Evolutionary conservation across 805 yeast species (phyloP), one percentile per base, ranked within the genome.

Genomic region (Barnettozyma wickerhamii): DNA sequence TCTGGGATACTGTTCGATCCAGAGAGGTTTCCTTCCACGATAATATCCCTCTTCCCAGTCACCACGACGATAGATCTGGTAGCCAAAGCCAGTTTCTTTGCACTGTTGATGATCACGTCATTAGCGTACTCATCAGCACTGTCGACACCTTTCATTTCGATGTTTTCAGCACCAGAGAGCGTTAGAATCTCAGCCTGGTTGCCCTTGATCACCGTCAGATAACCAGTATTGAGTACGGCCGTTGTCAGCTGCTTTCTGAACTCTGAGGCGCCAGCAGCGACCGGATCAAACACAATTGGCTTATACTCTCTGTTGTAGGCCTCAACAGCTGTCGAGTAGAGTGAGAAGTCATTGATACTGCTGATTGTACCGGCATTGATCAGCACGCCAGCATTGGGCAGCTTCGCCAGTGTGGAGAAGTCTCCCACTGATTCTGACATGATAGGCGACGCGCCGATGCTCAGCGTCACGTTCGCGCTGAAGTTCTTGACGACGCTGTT

Each of bases 401-500:
- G 61, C 1, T 55, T 47, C 0, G 91, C 78, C 36, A 90, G 68
- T 17, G 84, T 91, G 6, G 59, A 72, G 49, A 74, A 88, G 53
- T 90, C 96, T 1, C 68, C 72, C 1, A 67, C 53, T 28, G 79
- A 68, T 53, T 86, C 95, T 15, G 93, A 81, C 96, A 89, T 89
- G 15, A 85, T 79, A 2, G 97, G 96, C 2, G 95, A 81, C 0
- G 83, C 93, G 5, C 95, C 95, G 15, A 83, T 63, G 0, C 96
- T 88, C 41, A 90, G 65, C 0, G 93, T 77, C 6, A 86, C 85
- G 55, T 89, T 89, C 6, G 97, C 96, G 43, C 89, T 82, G 56
- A 86, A 79, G 58, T 86, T 84, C 55, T 85, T 85, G 20, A 85
- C 96, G n/a, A 90, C 96, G 41, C 72, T 74, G 55, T 89, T 89